Conservation (phyloP, 2,329 filamentous ascomycete genomes). For the Clathrospora elynae region DNA sequence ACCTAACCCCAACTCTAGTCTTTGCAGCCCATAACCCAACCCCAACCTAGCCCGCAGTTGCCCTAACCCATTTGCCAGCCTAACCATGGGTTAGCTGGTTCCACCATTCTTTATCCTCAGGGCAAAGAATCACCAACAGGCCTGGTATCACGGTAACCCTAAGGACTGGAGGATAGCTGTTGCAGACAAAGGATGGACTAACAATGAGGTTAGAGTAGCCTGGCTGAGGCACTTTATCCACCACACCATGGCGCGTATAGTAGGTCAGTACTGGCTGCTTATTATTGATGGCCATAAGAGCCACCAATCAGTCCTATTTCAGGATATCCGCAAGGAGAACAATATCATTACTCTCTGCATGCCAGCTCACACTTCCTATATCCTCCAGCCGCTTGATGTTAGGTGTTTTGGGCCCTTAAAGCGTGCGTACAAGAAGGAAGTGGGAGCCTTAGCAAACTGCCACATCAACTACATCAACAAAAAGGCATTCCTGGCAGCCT, state of each 20-base stretch:
- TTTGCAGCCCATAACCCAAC: too few relatives aligned
- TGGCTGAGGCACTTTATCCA: neutral
- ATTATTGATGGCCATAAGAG: slow-evolving; percentile 18
- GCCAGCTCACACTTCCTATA: slow-evolving; percentile 20
- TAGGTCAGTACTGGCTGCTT: slow-evolving; percentile 11
- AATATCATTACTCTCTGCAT: slow-evolving; percentile 8
- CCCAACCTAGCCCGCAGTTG: too few relatives aligned
- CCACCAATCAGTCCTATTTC: slow-evolving; percentile 6
- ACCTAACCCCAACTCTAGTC: too few relatives aligned
- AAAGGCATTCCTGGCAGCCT: neutral
- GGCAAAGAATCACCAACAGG: slow-evolving; percentile 9
- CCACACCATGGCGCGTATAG: slow-evolving; percentile 3
- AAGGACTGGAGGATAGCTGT: slow-evolving; percentile 25
- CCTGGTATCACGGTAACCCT: slow-evolving; percentile 8
- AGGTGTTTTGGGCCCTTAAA: slow-evolving; percentile 44
- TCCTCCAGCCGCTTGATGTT: too few relatives aligned
- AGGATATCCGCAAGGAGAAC: neutral
- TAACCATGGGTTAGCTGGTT: slow-evolving; percentile 11
- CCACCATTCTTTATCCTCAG: slow-evolving; percentile 18
- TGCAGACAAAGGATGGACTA: slow-evolving; percentile 41
- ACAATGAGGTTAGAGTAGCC: neutral
- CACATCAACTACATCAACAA: neutral
- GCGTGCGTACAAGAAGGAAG: slow-evolving; percentile 40
- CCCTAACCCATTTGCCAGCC: too few relatives aligned
- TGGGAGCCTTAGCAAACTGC: neutral